Base-by-base conservation (phyloP, 2,329 filamentous ascomycete species). In the Diaporthe ampelina region DNA sequence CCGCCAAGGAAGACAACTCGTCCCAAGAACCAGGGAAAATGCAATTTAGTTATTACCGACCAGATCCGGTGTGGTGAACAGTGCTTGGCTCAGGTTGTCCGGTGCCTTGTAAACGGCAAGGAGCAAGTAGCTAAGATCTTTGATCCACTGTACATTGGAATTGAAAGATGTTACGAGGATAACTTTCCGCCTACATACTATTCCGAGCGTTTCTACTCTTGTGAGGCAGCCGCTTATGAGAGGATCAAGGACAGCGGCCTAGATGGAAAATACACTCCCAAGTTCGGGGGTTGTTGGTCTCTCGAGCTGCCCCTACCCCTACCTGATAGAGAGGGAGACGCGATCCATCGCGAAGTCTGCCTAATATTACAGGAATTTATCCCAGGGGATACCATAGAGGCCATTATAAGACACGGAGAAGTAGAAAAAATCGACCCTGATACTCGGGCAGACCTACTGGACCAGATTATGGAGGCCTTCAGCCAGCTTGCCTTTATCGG, bases 71-170 rank as follows among this genome's bases (percentile, higher is more conserved):
- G 63, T 13, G 63, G 63, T 26, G 11, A 54, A 13, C 21, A 32
- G 29, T 68, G 45, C 29, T n/a, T 24, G 21, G 48, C 65, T 17
- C 65, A 68, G 43, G 48, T 68, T 11, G 65, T 68, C 13, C 29
- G 50, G 35, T 68, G 48, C 15, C 48, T 8, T n/a, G 48, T 57
- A 15, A 17, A 57, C 10, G 54, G 54, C 15, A 26, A 57, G 29
- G 54, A 57, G 54, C 54, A 26, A 32, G 65, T 69, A 19, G 65
- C 65, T 4, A 69, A 56, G 52, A 69, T 69, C n/a, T 69, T 56
- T 21, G 65, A 69, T 50, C 65, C 65, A 5, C 50, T 69, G 0
- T 56, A 69, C 8, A 10, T 69, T 35, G 32, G n/a, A 13, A 21
- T 40, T 52, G 35, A 17, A 3, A 43, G 26, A 17, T 57, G 54